Percentiles rank a stretch among this genome's conserved stretches.
Evolutionary conservation across 2,329 filamentous ascomycete species (phyloP).

Genomic region (Neonectria ditissima): DNA sequence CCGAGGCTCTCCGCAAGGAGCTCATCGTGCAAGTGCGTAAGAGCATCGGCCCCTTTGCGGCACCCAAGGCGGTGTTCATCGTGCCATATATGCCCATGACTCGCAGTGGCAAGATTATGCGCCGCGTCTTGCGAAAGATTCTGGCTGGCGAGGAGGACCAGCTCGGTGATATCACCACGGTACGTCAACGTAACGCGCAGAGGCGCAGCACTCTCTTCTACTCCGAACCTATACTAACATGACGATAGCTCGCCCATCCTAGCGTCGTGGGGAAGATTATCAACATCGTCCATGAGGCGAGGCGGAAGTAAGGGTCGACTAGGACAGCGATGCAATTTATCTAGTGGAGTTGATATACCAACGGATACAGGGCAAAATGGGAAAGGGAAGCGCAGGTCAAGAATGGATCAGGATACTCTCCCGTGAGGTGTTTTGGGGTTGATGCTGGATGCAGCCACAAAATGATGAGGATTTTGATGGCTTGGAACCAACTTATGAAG

Average conservation of each 20-base stretch:
- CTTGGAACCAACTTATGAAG: conserved; percentile 33
- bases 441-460: conserved; percentile 37
- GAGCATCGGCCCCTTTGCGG: conserved; percentile 97
- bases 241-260: conserved; percentile 83
- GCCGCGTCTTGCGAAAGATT: conserved; percentile 96
- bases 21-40: conserved; percentile 94
- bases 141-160: conserved; percentile 97
- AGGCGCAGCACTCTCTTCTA: neutral
- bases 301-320: conserved; percentile 59
- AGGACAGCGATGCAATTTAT: conserved; percentile 31
- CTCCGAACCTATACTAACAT: conserved; percentile 30
- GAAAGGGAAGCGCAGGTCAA: conserved; percentile 30
- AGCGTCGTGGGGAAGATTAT: conserved; percentile 92
- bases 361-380: conserved; percentile 40
- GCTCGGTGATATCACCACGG: conserved; percentile 91
- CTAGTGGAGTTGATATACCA: conserved; percentile 45
- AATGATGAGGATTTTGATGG: conserved; percentile 35
- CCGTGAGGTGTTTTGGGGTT: conserved; percentile 45
- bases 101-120: conserved; percentile 98
- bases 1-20: conserved; percentile 89
- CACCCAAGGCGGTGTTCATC: conserved; percentile 91
- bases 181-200: conserved; percentile 59
- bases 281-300: conserved; percentile 75
- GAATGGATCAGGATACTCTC: conserved; percentile 30
- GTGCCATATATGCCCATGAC: conserved; percentile 98